Evolutionary conservation across 768 basidiomycete genomes (phyloP), one percentile per base, ranked within the genome.

Genomic region (Boletus reticulatus): DNA sequence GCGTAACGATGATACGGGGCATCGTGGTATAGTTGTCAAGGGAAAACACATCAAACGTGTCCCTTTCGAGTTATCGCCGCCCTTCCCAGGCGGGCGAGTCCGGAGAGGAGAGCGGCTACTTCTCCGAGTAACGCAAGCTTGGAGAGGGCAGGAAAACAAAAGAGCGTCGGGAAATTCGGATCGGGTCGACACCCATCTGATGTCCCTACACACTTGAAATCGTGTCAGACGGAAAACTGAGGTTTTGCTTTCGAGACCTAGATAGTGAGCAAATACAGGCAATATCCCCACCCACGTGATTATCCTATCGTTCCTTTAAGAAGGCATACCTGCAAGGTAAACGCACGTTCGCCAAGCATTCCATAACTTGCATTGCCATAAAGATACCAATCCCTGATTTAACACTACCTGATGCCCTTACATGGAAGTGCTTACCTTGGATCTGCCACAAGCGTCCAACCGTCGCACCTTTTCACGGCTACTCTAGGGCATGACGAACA

Each of bases 401-500:
- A 32, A 38, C 13, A 29, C 13, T 24, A 43, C 20, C 20, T 22
- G 36, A 34, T 37, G 20, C 22, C 39, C 50, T 45, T 39, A 16
- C 31, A 39, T 45, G 57, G 32, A 43, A 48, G 22, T 37, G 54
- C 55, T 43, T 42, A 61, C 50, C 20, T 24, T 50, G 19, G 42
- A 43, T 31, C 19, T 10, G 29, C 10, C 43, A 29, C n/a, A 37
- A 37, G 19, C 32, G n/a, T 36, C 7, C 20, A 39, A 9, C 19
- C 6, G 22, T 14, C 1, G 16, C 8, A 20, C 29, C 38, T 34
- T 48, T 48, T 47, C 44, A 14, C 42, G 17, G 37, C 38, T 2
- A 14, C 16, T 42, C 32, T 27, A 14, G 22, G 22, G 6, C 17
- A 20, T n/a, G 41, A 45, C 11, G 17, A 32, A 16, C 7, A 19